These are phyloP conservation scores for Picochlorum sp. DNA, from an alignment of 139 green algal species.

Conservation along the genomic window DNA sequence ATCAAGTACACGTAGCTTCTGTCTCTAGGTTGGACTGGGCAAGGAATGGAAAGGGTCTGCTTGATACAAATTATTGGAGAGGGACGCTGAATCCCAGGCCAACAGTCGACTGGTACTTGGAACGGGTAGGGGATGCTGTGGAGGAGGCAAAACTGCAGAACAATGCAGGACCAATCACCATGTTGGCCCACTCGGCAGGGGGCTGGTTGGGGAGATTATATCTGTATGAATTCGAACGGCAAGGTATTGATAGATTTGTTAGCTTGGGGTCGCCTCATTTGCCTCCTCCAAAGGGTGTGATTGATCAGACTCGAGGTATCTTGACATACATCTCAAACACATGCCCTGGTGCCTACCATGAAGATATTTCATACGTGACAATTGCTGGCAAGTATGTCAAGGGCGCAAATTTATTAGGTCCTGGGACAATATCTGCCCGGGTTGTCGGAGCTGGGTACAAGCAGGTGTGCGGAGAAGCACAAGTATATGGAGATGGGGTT, in stretches of 20 bases:
- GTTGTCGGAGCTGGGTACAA: conserved; percentile 72
- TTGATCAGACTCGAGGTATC: conserved; percentile 74
- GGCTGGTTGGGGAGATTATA: conserved; percentile 72
- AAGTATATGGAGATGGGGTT: conserved; percentile 74
- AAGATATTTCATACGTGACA: conserved; percentile 55
- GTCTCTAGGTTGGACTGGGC: conserved; percentile 70
- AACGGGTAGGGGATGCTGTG: conserved; percentile 48
- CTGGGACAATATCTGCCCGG: conserved; percentile 25
- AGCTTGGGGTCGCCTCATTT: conserved; percentile 68
- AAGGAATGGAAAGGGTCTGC: conserved; percentile 2
- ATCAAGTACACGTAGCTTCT: conserved; percentile 35
- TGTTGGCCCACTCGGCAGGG: conserved; percentile 84
- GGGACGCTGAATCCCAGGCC: conserved; percentile 81
- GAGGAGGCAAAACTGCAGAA: conserved; percentile 37
- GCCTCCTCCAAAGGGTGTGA: conserved; percentile 41
- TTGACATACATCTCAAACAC: conserved; percentile 4
- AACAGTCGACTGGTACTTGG: conserved; percentile 89
- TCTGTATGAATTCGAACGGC: conserved; percentile 57
- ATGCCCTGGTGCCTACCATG: conserved; percentile 9
- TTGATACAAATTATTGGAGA: conserved; percentile 47
- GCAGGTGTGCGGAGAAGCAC: conserved; percentile 66
- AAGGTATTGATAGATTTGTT: conserved; percentile 59
- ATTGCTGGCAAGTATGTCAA: conserved; percentile 70
- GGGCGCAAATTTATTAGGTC: conserved; percentile 36
- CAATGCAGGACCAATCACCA: conserved; percentile 48